Percentiles rank a stretch among this genome's conserved stretches.
Evolutionary conservation across 2,329 filamentous ascomycete species (phyloP).

Genomic region (Fusarium kyushuense): DNA sequence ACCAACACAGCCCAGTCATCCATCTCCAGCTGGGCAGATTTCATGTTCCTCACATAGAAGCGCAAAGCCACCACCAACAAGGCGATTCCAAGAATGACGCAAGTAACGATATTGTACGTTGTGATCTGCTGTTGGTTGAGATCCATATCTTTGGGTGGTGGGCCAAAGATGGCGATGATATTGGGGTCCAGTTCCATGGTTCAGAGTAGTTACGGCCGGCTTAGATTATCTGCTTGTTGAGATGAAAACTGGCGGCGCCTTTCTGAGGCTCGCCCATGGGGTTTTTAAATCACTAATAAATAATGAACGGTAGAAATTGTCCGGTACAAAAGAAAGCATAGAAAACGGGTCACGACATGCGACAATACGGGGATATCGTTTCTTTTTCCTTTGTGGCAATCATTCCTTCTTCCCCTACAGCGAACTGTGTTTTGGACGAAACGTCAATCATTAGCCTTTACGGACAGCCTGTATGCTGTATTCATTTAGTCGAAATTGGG

Average conservation of each 20-base stretch:
- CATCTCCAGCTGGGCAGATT: conserved; percentile 12
- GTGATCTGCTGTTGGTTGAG: neutral
- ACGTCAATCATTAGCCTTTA: neutral
- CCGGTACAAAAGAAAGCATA: neutral
- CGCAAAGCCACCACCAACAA: neutral
- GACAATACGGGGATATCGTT: neutral
- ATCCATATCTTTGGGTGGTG: conserved; percentile 9
- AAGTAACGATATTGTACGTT: conserved; percentile 4
- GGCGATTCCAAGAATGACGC: conserved; percentile 5
- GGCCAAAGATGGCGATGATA: conserved; percentile 22
- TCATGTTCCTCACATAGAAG: conserved; percentile 27
- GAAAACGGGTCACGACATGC: neutral
- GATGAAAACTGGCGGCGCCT: neutral
- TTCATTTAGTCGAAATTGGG: neutral
- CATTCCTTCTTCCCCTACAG: neutral
- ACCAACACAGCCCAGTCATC: conserved; percentile 20
- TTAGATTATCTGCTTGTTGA: neutral
- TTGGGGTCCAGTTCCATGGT: conserved; percentile 10
- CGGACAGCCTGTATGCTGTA: neutral
- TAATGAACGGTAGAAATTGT: neutral
- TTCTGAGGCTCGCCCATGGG: neutral
- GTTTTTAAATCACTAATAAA: conserved; percentile 8
- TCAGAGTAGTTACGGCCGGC: neutral
- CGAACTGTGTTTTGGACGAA: neutral
- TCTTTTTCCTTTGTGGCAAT: neutral